Percentiles rank a stretch among this genome's conserved stretches.
Conservation (phyloP, 2,329 filamentous ascomycete species). For the Colletotrichum sp. region DNA sequence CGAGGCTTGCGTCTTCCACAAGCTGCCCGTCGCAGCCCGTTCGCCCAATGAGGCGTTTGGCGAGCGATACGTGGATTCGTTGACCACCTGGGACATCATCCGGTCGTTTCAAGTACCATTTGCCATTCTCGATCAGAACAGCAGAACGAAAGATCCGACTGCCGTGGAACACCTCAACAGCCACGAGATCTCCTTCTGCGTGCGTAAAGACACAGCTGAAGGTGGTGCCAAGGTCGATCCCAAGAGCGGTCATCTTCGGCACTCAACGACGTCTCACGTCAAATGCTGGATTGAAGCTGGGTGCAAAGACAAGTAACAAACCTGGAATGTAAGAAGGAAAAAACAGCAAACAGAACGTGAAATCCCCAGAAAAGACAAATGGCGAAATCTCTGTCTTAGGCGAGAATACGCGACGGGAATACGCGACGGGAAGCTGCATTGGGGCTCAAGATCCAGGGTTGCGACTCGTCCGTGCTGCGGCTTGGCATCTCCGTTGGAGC, state of each 20-base stretch:
- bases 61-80: neutral
- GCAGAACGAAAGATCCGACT: neutral
- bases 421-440: neutral
- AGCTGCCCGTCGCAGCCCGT: neutral
- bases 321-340: neutral
- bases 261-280: neutral
- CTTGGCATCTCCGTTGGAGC: neutral
- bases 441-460: neutral
- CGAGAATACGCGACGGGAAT: neutral
- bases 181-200: neutral
- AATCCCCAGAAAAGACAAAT: accelerated
- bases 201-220: neutral
- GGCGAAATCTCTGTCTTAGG: neutral
- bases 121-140: neutral
- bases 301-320: neutral
- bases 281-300: neutral
- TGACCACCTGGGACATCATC: neutral
- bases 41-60: neutral
- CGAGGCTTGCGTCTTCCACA: neutral
- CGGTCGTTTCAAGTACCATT: neutral
- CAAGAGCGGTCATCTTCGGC: neutral
- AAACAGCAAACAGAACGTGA: neutral
- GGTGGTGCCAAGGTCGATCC: neutral
- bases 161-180: neutral
- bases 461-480: neutral